phyloP scores from a whole-genome alignment of 2,329 filamentous ascomycete species.

The Colletotrichum plurivorum region DNA sequence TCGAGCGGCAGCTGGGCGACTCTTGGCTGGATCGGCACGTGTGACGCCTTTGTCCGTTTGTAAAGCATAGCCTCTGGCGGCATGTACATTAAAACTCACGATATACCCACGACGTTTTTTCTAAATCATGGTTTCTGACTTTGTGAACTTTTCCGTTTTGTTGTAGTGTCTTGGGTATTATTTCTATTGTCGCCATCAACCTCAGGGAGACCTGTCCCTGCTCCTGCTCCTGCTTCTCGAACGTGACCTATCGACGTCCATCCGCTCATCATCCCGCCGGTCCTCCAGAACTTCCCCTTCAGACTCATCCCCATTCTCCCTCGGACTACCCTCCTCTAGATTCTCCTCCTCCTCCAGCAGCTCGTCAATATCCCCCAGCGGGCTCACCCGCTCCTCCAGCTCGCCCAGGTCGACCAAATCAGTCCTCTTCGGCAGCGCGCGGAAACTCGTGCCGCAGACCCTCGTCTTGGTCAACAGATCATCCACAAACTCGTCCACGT shows the following conservation, averaged over 20 bases:
- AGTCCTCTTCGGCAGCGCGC: constrained; percentile 88
- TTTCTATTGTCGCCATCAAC: background rate
- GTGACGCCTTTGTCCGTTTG: background rate
- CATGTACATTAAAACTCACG: constrained; percentile 24
- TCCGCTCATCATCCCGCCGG: constrained; percentile 43
- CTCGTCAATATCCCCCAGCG: constrained; percentile 84
- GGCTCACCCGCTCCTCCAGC: constrained; percentile 87
- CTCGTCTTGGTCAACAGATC: constrained; percentile 90
- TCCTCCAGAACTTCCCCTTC: constrained; percentile 56
- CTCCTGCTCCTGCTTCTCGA: constrained; percentile 28
- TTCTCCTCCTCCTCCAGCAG: constrained; percentile 75
- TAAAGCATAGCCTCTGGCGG: background rate
- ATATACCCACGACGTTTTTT: constrained; percentile 24
- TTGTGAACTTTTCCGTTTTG: background rate
- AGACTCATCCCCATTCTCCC: constrained; percentile 51
- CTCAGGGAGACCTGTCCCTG: constrained; percentile 24
- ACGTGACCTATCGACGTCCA: constrained; percentile 53
- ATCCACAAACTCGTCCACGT: constrained; percentile 93
- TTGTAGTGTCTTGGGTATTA: constrained; percentile 29
- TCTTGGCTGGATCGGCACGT: background rate
- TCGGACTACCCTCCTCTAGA: constrained; percentile 52
- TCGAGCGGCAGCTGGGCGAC: constrained; percentile 50
- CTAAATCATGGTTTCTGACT: background rate
- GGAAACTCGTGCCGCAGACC: constrained; percentile 91
- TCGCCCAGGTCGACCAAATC: constrained; percentile 90